phyloP scores from a whole-genome alignment of 441 rosid genomes.

The Gossypium schwendimanii region DNA sequence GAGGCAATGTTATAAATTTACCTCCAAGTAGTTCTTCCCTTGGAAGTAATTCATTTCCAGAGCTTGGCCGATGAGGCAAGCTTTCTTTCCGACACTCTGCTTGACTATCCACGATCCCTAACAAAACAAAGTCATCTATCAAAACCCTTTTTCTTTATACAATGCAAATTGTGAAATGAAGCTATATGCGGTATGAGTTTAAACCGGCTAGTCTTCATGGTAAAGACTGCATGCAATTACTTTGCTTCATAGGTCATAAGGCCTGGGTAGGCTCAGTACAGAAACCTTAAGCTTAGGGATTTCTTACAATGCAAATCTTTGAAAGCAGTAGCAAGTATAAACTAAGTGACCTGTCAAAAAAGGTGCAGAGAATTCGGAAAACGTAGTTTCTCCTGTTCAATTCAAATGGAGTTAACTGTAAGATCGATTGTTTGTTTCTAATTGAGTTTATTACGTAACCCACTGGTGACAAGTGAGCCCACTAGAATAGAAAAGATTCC shows the following conservation, averaged over 20 bases:
- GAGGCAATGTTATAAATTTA: conserved; percentile 21
- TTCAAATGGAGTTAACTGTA: not conserved
- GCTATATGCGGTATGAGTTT: not conserved
- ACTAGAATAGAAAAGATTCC: not conserved
- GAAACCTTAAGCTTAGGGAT: not conserved
- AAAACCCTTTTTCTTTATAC: not conserved
- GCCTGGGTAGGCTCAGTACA: not conserved
- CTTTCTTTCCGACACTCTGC: conserved; percentile 97
- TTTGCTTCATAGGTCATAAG: not conserved
- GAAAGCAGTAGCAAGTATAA: not conserved
- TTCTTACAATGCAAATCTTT: conserved; percentile 1
- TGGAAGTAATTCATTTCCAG: conserved; percentile 81
- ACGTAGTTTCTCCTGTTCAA: not conserved
- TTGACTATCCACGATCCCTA: conserved; percentile 99
- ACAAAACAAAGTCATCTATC: conserved; percentile 16
- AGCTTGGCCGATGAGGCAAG: conserved; percentile 93
- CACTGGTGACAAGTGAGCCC: not conserved
- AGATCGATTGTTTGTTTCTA: not conserved
- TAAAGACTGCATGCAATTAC: conserved; percentile 1
- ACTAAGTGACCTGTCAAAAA: not conserved
- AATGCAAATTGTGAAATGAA: not conserved
- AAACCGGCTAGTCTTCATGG: not conserved
- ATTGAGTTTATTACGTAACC: not conserved
- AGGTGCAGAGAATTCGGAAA: not conserved
- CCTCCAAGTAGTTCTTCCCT: conserved; percentile 93